Evolutionary conservation across 306 rosid species (phyloP).

Genomic region (Crotalaria pallida): DNA sequence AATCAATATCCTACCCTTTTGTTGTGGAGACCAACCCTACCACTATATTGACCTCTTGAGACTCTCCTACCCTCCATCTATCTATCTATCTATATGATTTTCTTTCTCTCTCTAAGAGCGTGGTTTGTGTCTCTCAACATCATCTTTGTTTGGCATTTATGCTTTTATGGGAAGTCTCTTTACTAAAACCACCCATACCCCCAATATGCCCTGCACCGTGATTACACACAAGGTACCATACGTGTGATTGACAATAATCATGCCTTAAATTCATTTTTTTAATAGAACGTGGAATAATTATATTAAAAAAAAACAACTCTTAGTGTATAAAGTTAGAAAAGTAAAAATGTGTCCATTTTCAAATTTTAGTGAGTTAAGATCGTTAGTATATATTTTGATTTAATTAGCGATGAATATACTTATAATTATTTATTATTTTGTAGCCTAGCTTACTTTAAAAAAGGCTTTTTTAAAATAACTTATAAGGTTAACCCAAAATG

Average conservation of each 20-base stretch:
- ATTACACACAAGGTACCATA: constrained; percentile 11
- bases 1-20: constrained; percentile 61
- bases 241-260: constrained; percentile 12
- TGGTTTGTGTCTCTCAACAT: constrained; percentile 35
- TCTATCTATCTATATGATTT: too few species aligned
- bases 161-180: constrained; percentile 43
- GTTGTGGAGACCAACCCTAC: constrained; percentile 61
- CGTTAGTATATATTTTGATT: too few species aligned
- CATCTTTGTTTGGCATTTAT: constrained; percentile 40
- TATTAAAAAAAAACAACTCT: too few species aligned
- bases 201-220: constrained; percentile 35
- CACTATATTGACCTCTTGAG: constrained; percentile 36
- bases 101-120: constrained; percentile 1
- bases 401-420: too few species aligned
- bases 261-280: neutral
- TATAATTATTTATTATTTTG: too few species aligned
- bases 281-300: neutral
- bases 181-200: constrained; percentile 35
- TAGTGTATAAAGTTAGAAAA: neutral
- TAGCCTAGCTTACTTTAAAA: too few species aligned
- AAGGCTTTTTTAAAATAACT: too few species aligned
- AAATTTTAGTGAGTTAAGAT: neutral
- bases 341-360: too few species aligned
- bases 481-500: neutral
- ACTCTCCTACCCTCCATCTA: constrained; percentile 30